phyloP scores from a whole-genome alignment of 371 early-diverging fungal species.

The Saksenaea oblongispora region DNA sequence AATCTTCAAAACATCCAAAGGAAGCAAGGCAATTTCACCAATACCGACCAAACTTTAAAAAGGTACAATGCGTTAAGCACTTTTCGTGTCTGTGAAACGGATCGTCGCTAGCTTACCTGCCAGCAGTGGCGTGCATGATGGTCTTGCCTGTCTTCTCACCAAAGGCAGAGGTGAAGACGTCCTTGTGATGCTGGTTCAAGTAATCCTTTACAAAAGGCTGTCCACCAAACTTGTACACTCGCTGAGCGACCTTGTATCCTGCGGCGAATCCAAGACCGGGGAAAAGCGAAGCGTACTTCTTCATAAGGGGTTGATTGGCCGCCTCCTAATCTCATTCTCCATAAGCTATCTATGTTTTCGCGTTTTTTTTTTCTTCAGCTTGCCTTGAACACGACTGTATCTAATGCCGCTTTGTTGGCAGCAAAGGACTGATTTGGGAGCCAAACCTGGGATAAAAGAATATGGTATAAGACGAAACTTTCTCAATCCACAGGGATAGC shows the following conservation, averaged over 20 bases:
- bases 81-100: no score
- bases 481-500: background rate
- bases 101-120: constrained; percentile 46
- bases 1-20: constrained; percentile 96
- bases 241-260: constrained; percentile 93
- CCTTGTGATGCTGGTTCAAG: constrained; percentile 79
- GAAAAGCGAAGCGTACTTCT: constrained; percentile 91
- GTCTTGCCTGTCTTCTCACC: constrained; percentile 95
- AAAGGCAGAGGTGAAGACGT: constrained; percentile 75
- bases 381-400: constrained; percentile 84
- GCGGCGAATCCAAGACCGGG: constrained; percentile 98
- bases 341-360: background rate
- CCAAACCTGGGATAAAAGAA: constrained; percentile 53
- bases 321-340: constrained; percentile 62
- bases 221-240: constrained; percentile 98
- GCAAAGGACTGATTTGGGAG: constrained; percentile 55
- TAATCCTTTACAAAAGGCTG: constrained; percentile 96
- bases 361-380: background rate
- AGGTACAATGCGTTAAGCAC: no score
- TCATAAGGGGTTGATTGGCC: constrained; percentile 65
- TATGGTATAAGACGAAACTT: no score
- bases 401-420: constrained; percentile 63
- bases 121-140: constrained; percentile 97
- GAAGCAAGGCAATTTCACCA: constrained; percentile 95
- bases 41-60: constrained; percentile 86